Base-by-base conservation (phyloP, 2,329 filamentous ascomycete genomes). In the Apiospora koreana region DNA sequence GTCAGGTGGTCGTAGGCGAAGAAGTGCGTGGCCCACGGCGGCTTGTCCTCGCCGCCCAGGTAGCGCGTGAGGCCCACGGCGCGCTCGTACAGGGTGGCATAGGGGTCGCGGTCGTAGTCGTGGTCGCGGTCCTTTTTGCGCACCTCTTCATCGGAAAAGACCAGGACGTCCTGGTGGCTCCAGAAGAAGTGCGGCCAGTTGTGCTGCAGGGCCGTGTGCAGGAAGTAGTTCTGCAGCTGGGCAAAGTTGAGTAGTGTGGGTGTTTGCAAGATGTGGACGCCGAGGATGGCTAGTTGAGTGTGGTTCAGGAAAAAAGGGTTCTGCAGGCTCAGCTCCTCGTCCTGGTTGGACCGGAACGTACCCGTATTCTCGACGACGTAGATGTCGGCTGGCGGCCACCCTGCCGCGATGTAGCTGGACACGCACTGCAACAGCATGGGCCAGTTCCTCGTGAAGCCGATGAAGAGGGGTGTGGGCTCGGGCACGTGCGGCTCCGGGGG, bases 271-370 rank as follows among this genome's bases (percentile, higher is more conserved):
- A 88, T 78, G 42, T 85, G 83, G n/a, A 88, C 86, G 14, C 86
- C 86, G 28, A 87, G 79, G 69, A 78, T 76, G 0, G 77, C 73
- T 0, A 88, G 78, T 38, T 84, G 82, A 1, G 82, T 83, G 73
- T 87, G 83, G 76, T 88, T 86, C 10, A 89, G 78, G 75, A 84
- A 88, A 76, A 87, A 88, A 0, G 85, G 86, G 71, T 88, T 88
- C 69, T 87, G 83, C 3, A 85, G 75, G 0, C 83, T 82, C 38
- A 88, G 79, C 25, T 79, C 75, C 0, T 78, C 77, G n/a, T 81
- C 75, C 62, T 79, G 77, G 72, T 88, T 88, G 12, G 84, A 80
- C 68, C 83, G 77, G 79, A 87, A 86, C 3, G 83, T 83, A 18
- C 86, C 86, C 18, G 84, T 88, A 77, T 88, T 89, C 73, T 88